Percentiles rank a stretch among this genome's conserved stretches.
phyloP scores from a whole-genome alignment of 208 protist species.

The Trypanosoma conorhini region DNA sequence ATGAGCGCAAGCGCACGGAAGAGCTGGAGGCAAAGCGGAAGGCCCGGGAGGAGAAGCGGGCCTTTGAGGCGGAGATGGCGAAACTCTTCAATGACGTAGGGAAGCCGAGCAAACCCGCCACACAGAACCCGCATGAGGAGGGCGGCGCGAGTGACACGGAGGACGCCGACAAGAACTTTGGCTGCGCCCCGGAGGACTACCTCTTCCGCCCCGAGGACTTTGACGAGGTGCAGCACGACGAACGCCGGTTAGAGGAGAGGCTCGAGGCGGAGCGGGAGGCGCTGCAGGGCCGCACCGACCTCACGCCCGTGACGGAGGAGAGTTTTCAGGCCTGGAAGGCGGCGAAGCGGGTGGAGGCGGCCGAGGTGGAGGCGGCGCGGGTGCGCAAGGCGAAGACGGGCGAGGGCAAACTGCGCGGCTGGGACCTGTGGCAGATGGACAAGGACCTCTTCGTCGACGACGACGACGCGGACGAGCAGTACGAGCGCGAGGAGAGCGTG shows the following conservation, averaged over 20 bases:
- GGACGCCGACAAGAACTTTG: conserved; percentile 45
- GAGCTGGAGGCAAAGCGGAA: conserved; percentile 63
- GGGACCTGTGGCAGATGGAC: conserved; percentile 87
- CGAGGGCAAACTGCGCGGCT: conserved; percentile 73
- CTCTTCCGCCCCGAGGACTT: conserved; percentile 91
- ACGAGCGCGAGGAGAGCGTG: conserved; percentile 65
- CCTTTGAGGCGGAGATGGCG: conserved; percentile 82
- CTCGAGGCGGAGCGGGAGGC: conserved; percentile 86
- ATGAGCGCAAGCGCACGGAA: conserved; percentile 66
- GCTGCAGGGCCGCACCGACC: conserved; percentile 66
- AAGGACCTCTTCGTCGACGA: conserved; percentile 86
- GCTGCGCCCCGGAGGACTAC: conserved; percentile 81
- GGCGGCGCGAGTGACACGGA: conserved; percentile 23
- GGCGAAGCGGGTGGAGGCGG: conserved; percentile 63
- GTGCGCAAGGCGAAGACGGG: conserved; percentile 67
- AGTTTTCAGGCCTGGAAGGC: conserved; percentile 79
- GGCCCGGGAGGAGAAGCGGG: conserved; percentile 77
- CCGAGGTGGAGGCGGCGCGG: conserved; percentile 60
- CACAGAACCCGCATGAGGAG: conserved; percentile 4
- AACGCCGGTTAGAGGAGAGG: conserved; percentile 81
- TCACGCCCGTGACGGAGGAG: conserved; percentile 83
- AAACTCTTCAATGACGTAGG: conserved; percentile 81
- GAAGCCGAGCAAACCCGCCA: conserved; percentile 17
- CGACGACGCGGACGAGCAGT: conserved; percentile 78
- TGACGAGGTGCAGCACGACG: conserved; percentile 82